Evolutionary conservation across 1,284 basidiomycete species (phyloP).

Genomic region (Apiotrichum gracile): DNA sequence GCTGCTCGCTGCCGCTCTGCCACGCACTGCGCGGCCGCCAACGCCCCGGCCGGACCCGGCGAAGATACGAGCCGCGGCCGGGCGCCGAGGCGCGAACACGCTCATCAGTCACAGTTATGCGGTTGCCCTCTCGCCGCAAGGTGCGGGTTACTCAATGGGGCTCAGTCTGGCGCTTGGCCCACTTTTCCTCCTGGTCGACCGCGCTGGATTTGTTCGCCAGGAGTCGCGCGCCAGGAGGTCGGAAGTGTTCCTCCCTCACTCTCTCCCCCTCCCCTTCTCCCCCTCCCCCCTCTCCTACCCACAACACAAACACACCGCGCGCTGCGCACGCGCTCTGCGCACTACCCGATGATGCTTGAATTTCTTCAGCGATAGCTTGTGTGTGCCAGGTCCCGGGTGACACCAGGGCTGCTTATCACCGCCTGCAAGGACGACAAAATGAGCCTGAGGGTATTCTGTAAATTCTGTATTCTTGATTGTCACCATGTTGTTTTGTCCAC

Average conservation of each 20-base stretch:
- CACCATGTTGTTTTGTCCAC: too few relatives aligned
- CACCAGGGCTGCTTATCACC: slow-evolving; percentile 31
- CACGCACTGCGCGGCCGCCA: background rate
- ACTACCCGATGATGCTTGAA: slow-evolving; percentile 44
- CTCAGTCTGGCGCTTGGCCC: slow-evolving; percentile 45
- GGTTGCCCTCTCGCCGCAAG: slow-evolving; percentile 33
- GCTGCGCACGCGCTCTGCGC: background rate
- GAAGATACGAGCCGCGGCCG: slow-evolving; percentile 41
- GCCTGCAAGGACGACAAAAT: slow-evolving; percentile 38
- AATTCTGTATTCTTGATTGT: background rate
- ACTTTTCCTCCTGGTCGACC: slow-evolving; percentile 9
- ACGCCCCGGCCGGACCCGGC: slow-evolving; percentile 13
- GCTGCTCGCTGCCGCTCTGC: too few relatives aligned
- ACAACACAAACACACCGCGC: background rate
- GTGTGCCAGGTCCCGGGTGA: slow-evolving; percentile 35
- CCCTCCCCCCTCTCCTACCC: background rate
- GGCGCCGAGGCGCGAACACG: slow-evolving; percentile 4
- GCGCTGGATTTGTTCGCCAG: background rate
- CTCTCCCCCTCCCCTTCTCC: slow-evolving; percentile 2
- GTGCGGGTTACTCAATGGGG: slow-evolving; percentile 45
- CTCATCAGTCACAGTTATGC: slow-evolving; percentile 45
- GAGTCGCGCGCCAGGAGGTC: slow-evolving; percentile 3
- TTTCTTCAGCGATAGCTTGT: slow-evolving; percentile 46
- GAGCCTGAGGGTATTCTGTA: slow-evolving; percentile 33
- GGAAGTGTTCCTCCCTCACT: slow-evolving; percentile 9